phyloP scores from a whole-genome alignment of 345 rosid genomes.

The Cochlearia excelsa region DNA sequence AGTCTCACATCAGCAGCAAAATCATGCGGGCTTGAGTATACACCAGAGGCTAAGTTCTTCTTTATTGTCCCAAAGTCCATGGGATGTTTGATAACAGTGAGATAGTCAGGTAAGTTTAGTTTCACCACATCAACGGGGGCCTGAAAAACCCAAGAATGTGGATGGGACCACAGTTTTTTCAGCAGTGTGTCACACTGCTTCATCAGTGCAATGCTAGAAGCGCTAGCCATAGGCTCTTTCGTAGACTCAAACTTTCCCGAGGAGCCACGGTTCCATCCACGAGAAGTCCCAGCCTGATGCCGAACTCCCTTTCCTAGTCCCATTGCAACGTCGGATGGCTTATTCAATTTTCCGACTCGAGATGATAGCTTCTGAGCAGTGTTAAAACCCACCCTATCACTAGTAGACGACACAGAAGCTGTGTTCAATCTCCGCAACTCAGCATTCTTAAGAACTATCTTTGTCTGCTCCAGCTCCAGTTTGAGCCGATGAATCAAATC shows the following conservation, averaged over 20 bases:
- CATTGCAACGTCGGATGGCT: slow-evolving; percentile 41
- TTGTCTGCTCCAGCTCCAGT: slow-evolving; percentile 67
- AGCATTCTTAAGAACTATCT: slow-evolving; percentile 58
- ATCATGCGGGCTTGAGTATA: slow-evolving; percentile 69
- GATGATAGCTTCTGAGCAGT: slow-evolving; percentile 43
- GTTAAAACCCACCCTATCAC: slow-evolving; percentile 65
- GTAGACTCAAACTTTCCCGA: slow-evolving; percentile 55
- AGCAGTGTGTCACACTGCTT: slow-evolving; percentile 75
- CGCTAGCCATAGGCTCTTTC: slow-evolving; percentile 40
- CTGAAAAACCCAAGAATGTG: slow-evolving; percentile 76
- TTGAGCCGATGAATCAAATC: slow-evolving; percentile 54
- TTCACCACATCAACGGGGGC: slow-evolving; percentile 79
- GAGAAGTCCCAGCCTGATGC: slow-evolving; percentile 38
- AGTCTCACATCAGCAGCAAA: slow-evolving; percentile 84
- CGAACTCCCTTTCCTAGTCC: slow-evolving; percentile 54
- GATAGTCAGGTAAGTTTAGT: slow-evolving; percentile 84
- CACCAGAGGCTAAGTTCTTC: slow-evolving; percentile 54
- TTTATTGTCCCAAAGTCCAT: slow-evolving; percentile 92
- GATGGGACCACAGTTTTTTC: slow-evolving; percentile 70
- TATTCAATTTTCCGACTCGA: slow-evolving; percentile 37
- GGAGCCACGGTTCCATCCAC: slow-evolving; percentile 48
- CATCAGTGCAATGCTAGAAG: slow-evolving; percentile 56
- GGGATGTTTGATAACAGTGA: slow-evolving; percentile 68
- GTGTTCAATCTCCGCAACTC: slow-evolving; percentile 50
- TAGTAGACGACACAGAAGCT: slow-evolving; percentile 53